Conservation (phyloP, 1,284 basidiomycete species). For the Trichosporon sp. region DNA sequence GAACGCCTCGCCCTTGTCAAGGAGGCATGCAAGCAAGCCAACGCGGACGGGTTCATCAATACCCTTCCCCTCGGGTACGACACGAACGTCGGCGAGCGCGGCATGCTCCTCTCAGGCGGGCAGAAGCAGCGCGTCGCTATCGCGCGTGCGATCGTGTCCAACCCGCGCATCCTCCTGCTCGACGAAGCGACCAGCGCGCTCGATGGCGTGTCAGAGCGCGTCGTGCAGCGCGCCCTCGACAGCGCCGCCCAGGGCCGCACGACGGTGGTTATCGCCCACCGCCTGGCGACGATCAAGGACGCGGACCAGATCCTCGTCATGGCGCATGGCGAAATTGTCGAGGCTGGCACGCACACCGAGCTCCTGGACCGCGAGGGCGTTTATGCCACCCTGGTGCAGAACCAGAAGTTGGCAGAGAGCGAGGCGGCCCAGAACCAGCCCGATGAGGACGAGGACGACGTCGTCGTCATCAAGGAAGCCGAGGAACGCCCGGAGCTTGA, state of each 20-base stretch:
- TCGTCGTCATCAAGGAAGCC: neutral
- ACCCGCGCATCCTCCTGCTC: constrained; percentile 63
- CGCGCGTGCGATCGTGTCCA: constrained; percentile 88
- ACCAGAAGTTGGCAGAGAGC: constrained; percentile 43
- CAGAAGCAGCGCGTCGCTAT: constrained; percentile 92
- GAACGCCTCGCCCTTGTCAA: constrained; percentile 79
- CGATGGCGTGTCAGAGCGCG: constrained; percentile 84
- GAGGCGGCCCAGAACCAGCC: constrained; percentile 15
- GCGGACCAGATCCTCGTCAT: constrained; percentile 82
- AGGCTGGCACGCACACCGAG: constrained; percentile 78
- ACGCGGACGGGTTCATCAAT: constrained; percentile 84
- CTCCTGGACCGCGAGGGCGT: constrained; percentile 68
- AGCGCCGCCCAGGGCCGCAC: constrained; percentile 71
- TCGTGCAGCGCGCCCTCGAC: constrained; percentile 93
- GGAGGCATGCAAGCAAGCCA: constrained; percentile 85
- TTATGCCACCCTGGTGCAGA: constrained; percentile 48
- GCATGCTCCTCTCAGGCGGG: constrained; percentile 88
- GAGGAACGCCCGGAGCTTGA: neutral
- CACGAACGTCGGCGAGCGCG: constrained; percentile 89
- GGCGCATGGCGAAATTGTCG: constrained; percentile 78
- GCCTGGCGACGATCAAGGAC: constrained; percentile 56
- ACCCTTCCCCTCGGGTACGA: constrained; percentile 84
- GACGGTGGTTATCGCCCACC: constrained; percentile 59
- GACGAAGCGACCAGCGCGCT: constrained; percentile 77
- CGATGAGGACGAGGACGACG: constrained; percentile 13